Evolutionary conservation across 768 basidiomycete genomes (phyloP), one percentile per base, ranked within the genome.

Genomic region (Hygrocybe punicea): DNA sequence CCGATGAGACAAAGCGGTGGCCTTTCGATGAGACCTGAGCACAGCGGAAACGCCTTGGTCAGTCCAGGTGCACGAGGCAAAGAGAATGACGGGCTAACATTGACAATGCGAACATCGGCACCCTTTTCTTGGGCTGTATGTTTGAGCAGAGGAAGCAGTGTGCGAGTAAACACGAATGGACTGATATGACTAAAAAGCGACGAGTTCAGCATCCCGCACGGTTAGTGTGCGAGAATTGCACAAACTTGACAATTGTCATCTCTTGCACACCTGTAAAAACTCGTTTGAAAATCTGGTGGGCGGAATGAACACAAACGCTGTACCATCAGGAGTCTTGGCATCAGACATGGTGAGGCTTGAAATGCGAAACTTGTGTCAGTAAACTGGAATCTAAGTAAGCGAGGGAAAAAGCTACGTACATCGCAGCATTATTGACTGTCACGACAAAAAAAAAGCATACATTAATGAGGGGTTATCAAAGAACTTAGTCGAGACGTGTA

Each of bases 31-130:
- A 51, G 10, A 78, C 60, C 76, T 79, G 47, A 14, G 16, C 1
- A 8, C 17, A 29, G 16, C 65, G 33, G 33, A n/a, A n/a, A n/a
- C n/a, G n/a, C n/a, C n/a, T n/a, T n/a, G n/a, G 5, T 56, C 7
- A 36, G 47, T 23, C 14, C 42, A 36, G 58, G 33, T 14, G 17
- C 13, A 11, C 2, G 61, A 53, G 51, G 9, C 25, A 9, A 17
- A 21, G 14, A 24, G 4, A 23, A 69, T 65, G 11, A 73, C 58
- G 29, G n/a, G 72, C 80, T 42, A 57, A 85, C 85, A 55, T 81
- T 78, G 10, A 86, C 74, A 13, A 88, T 75, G 14, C 86, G 80
- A 48, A 86, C 85, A 57, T 87, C 86, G 0, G 82, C 75, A 19
- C 69, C 69, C 0, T 75, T 68, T 46, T 76, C 67, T 16, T 71